Base-by-base conservation (phyloP, 169 alveolate genomes). In the Cryptosporidium tyzzeri region DNA sequence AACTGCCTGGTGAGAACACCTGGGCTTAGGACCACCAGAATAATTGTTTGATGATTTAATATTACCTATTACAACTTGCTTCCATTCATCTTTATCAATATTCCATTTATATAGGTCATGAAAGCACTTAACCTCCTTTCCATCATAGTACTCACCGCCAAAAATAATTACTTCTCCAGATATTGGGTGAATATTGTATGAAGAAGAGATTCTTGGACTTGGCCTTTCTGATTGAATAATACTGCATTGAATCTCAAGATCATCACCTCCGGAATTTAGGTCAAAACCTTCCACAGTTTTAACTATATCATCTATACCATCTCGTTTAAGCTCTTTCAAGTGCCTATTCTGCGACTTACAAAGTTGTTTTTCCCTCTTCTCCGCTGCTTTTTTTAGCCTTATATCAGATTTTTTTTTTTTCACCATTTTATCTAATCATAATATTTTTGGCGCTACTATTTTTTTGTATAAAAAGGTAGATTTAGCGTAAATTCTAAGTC, bases 101-200 rank as follows among this genome's bases (percentile, higher is more conserved):
- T 95, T 95, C 93, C 96, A 96, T 65, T 93, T 74, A 86, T 89
- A 95, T 44, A 94, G 86, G 68, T 96, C 98, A 71, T 95, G 95
- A 69, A 89, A 96, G 16, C 95, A 93, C 41, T 89, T 87, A 48
- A 93, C 95, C 65, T 93, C 93, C 59, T 91, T 87, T 37, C 97
- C 97, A 73, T 96, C 96, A 71, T 93, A 96, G 73, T 93, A 92
- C 84, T 96, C 98, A 14, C 98, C 98, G 33, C 98, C 98, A 85
- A 96, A 96, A 85, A 96, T 84, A 55, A 96, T 80, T 37, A 94
- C 73, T 58, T 93, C 95, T 7, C 93, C 95, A 23, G 80, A 45
- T 26, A 80, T 61, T 8, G 89, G 89, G 41, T 80, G 89, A 14
- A 80, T 41, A 62, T 80, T 80, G 68, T 41, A 80, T 26, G 89